Conservation (phyloP, 2,329 filamentous ascomycete species). For the Pseudogymnoascus sp. region DNA sequence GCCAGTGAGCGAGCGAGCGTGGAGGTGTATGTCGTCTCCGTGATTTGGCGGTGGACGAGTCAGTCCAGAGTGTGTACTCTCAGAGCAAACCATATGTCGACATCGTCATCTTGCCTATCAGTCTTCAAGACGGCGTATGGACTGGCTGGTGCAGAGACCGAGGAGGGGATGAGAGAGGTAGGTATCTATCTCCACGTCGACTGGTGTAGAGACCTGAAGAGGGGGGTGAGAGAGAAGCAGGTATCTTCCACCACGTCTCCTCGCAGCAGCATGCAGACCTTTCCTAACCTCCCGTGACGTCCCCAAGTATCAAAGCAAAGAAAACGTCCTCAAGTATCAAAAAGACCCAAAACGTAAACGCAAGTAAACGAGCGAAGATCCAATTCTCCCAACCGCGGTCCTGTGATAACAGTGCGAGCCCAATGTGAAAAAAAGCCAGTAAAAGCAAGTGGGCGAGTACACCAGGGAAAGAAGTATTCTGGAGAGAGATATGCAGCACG, state of each 20-base stretch:
- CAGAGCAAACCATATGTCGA: conserved; percentile 66
- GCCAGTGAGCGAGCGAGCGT: no score
- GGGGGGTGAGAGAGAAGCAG: not conserved
- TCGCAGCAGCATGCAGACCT: not conserved
- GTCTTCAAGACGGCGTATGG: conserved; percentile 62
- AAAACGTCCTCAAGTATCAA: no score
- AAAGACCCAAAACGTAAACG: not conserved
- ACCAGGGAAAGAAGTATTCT: not conserved
- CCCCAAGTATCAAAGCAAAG: not conserved
- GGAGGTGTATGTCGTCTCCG: no score
- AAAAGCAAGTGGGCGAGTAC: no score
- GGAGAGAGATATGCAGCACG: no score
- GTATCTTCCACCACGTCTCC: not conserved
- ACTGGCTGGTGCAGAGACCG: no score
- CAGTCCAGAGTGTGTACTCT: not conserved
- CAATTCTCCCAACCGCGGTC: not conserved
- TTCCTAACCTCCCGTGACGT: not conserved
- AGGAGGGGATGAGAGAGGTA: no score
- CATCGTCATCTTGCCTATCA: conserved; percentile 94
- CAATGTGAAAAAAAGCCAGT: not conserved
- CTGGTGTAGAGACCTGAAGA: no score
- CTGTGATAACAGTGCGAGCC: not conserved
- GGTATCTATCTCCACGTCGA: no score
- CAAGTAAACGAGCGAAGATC: not conserved
- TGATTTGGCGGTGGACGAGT: not conserved